Evolutionary conservation across 2,329 filamentous ascomycete genomes (phyloP).

Genomic region (Penicillium sp.): DNA sequence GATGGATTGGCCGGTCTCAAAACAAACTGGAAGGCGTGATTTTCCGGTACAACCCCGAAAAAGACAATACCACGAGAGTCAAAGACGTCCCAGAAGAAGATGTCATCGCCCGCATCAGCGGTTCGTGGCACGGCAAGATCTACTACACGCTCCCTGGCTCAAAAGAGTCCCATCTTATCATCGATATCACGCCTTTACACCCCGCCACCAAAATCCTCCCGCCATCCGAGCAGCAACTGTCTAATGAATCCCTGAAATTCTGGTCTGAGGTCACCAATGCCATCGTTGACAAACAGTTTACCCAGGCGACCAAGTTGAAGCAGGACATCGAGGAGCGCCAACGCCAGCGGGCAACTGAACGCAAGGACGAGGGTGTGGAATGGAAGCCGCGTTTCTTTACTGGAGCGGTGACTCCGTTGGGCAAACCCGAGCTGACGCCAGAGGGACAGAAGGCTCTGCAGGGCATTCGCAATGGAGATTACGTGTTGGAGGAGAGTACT

Average conservation of each 20-base stretch:
- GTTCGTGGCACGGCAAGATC: conserved; percentile 73
- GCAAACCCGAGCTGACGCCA: conserved; percentile 57
- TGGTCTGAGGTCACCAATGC: conserved; percentile 85
- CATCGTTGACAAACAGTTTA: conserved; percentile 76
- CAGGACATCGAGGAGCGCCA: conserved; percentile 87
- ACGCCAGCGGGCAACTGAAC: conserved; percentile 72
- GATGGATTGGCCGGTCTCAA: conserved; percentile 85
- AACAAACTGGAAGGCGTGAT: conserved; percentile 88
- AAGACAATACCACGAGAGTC: conserved; percentile 71
- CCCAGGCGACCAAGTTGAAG: conserved; percentile 78
- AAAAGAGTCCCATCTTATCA: conserved; percentile 61
- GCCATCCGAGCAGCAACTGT: conserved; percentile 68
- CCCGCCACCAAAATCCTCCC: conserved; percentile 76
- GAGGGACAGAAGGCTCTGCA: conserved; percentile 56
- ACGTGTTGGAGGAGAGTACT: conserved; percentile 42
- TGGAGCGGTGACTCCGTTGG: conserved; percentile 52
- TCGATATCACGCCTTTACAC: conserved; percentile 78
- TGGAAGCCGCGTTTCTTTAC: conserved; percentile 90
- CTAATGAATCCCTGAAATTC: conserved; percentile 82
- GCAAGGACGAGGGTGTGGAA: conserved; percentile 61
- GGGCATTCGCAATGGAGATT: conserved; percentile 51
- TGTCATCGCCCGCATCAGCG: conserved; percentile 72
- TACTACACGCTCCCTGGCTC: conserved; percentile 51
- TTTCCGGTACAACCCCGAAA: conserved; percentile 82
- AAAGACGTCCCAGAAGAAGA: conserved; percentile 83